These are phyloP conservation scores for Aspergillus sp. DNA, from an alignment of 2,329 filamentous ascomycete genomes.

Conservation along the genomic window DNA sequence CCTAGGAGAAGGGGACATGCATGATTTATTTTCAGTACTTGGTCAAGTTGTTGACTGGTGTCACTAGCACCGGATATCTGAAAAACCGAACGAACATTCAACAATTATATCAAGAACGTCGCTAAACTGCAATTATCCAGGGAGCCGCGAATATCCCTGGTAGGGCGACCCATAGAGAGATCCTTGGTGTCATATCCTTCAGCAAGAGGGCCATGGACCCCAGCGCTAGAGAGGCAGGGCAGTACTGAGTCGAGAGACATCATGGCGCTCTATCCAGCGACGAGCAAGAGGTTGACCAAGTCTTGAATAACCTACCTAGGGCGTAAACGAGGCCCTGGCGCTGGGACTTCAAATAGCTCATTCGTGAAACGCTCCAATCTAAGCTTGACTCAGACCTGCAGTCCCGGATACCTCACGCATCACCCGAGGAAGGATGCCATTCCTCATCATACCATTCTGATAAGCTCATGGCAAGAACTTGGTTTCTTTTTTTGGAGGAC, in stretches of 20 bases:
- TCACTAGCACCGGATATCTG: slow-evolving; percentile 50
- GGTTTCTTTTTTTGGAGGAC: no score
- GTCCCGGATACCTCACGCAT: no score
- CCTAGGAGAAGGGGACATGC: background rate
- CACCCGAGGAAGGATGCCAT: no score
- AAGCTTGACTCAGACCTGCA: no score
- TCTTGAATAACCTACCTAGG: background rate
- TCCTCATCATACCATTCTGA: no score
- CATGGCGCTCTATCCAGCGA: background rate
- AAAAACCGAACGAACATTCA: slow-evolving; percentile 51
- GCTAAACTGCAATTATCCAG: slow-evolving; percentile 33
- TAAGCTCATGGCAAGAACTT: no score
- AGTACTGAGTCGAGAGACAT: background rate
- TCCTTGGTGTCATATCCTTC: background rate
- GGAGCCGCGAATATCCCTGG: background rate
- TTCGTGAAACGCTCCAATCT: background rate
- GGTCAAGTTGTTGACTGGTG: slow-evolving; percentile 47
- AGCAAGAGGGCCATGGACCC: background rate
- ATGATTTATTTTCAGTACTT: slow-evolving; percentile 44
- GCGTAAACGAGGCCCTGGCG: background rate
- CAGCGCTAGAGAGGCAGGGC: background rate
- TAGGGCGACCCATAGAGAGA: background rate
- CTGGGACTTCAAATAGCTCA: background rate
- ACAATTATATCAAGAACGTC: slow-evolving; percentile 50
- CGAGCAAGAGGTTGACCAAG: background rate